Base-by-base conservation (phyloP, 176 grass and related monocot species). In the Dactylis glomerata region DNA sequence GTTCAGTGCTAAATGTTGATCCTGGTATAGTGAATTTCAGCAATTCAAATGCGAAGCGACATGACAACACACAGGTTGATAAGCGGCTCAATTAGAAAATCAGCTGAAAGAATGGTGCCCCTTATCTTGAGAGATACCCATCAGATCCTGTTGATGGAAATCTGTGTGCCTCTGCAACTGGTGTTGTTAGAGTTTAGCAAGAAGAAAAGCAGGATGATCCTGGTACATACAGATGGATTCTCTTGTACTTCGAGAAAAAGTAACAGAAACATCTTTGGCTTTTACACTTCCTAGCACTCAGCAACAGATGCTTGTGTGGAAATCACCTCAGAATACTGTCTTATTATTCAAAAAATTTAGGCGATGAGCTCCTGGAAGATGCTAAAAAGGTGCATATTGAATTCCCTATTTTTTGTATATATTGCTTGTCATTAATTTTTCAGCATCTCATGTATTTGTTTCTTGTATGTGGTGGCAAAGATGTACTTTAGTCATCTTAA, bases 301-400 rank as follows among this genome's bases (percentile, higher is more conserved):
- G n/a, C 92, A 93, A 82, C 95, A 97, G 67, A 97, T 95, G 95
- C 91, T 95, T 73, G 95, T 98, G 92, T 95, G 95, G 95, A 95
- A 98, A 75, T 88, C 92, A 88, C 85, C 95, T 79, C 92, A 92
- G 55, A 98, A 95, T 78, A 95, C 92, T 49, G 92, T 93, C 66
- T 84, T 98, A 76, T 82, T 98, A 36, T 76, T 95, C 41, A 98
- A 98, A 55, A 55, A 98, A 95, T 75, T 86, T 98, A 84, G 95
- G 95, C 5, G 75, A 93, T 6, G 91, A 91, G 84, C 92, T 98
- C 68, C 91, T 98, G 91, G 91, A 98, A 90, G 87, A 95, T 83
- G 92, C 92, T 80, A 98, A 93, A 90, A 91, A 93, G 95, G 95
- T 95, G 83, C 19, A 23, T 46, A 58, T 44, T 10, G 47, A 70